A percentile compares a stretch with the other conserved stretches of the same genome.
These are phyloP conservation scores for Colletotrichum salicis DNA, from an alignment of 2,329 filamentous ascomycete genomes.

Conservation along the genomic window DNA sequence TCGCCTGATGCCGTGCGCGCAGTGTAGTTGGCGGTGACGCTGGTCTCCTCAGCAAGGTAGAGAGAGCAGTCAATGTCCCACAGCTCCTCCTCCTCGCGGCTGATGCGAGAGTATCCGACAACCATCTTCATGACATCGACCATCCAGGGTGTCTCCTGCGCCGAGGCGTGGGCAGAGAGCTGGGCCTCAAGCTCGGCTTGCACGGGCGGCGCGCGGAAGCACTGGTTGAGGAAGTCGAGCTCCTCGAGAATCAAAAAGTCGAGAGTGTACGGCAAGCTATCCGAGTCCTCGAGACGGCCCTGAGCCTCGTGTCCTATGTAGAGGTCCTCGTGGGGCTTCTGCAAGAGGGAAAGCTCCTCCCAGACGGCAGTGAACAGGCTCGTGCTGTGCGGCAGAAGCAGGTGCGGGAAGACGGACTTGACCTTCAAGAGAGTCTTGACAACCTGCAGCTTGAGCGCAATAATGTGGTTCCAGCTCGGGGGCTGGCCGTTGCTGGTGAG, in stretches of 20 bases:
- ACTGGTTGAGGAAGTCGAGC: constrained; percentile 92
- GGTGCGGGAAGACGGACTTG: constrained; percentile 80
- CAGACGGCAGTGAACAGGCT: constrained; percentile 87
- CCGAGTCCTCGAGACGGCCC: constrained; percentile 87
- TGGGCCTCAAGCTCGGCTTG: constrained; percentile 88
- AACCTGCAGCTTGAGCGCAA: constrained; percentile 90
- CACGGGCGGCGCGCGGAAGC: constrained; percentile 87
- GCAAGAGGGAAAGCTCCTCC: constrained; percentile 83
- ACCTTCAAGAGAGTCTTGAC: constrained; percentile 95
- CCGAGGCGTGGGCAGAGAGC: constrained; percentile 69
- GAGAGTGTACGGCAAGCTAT: constrained; percentile 91
- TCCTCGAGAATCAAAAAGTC: constrained; percentile 95
- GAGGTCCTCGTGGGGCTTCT: constrained; percentile 79
- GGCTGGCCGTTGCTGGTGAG: constrained; percentile 60
- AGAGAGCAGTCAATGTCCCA: constrained; percentile 98
- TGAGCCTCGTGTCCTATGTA: constrained; percentile 90
- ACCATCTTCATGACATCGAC: constrained; percentile 88
- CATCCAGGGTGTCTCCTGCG: constrained; percentile 80
- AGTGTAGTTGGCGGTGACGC: constrained; percentile 95
- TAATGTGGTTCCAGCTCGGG: constrained; percentile 80
- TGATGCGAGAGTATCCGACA: constrained; percentile 88
- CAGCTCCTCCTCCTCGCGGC: constrained; percentile 89
- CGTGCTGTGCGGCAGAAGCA: constrained; percentile 84
- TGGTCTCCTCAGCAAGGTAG: constrained; percentile 94
- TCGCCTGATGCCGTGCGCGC: constrained; percentile 93